Conservation (phyloP, 2,329 filamentous ascomycete genomes). For the Phaeosphaeriaceae sp. region DNA sequence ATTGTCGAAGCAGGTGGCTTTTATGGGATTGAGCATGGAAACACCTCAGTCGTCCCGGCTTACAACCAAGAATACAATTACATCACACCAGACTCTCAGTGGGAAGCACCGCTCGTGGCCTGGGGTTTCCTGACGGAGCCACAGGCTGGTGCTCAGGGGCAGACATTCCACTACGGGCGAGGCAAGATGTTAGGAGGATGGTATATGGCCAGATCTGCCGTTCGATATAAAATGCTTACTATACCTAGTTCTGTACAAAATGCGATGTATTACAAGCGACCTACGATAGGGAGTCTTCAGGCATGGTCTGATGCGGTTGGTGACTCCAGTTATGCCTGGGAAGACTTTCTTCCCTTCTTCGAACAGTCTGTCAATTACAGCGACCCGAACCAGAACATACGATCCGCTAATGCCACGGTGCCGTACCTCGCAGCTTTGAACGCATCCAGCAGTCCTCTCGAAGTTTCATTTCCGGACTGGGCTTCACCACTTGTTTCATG, state of each 20-base stretch:
- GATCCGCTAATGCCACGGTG: constrained; percentile 14
- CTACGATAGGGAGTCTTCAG: constrained; percentile 23
- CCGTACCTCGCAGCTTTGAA: constrained; percentile 12
- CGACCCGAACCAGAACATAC: constrained; percentile 19
- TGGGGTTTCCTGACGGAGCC: constrained; percentile 40
- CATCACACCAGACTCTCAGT: constrained; percentile 22
- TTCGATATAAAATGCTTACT: neutral
- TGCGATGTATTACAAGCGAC: constrained; percentile 31
- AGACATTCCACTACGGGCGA: constrained; percentile 32
- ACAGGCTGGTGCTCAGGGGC: constrained; percentile 27
- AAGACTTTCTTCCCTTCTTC: constrained; percentile 28
- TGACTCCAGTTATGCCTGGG: constrained; percentile 38
- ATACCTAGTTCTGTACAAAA: constrained; percentile 23
- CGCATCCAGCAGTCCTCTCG: constrained; percentile 12
- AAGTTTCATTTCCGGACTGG: constrained; percentile 29
- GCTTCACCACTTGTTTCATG: constrained; percentile 18
- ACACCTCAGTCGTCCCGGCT: constrained; percentile 15
- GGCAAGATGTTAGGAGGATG: constrained; percentile 41
- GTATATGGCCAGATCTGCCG: neutral
- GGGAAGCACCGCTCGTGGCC: constrained; percentile 24
- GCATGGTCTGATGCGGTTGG: constrained; percentile 37
- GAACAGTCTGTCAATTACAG: constrained; percentile 36
- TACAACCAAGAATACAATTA: constrained; percentile 11
- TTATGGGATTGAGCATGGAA: constrained; percentile 22
- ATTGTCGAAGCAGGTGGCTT: constrained; percentile 30